A percentile compares a stretch with the other conserved stretches of the same genome.
phyloP scores from a whole-genome alignment of 306 rosid species.

The Vicia villosa region DNA sequence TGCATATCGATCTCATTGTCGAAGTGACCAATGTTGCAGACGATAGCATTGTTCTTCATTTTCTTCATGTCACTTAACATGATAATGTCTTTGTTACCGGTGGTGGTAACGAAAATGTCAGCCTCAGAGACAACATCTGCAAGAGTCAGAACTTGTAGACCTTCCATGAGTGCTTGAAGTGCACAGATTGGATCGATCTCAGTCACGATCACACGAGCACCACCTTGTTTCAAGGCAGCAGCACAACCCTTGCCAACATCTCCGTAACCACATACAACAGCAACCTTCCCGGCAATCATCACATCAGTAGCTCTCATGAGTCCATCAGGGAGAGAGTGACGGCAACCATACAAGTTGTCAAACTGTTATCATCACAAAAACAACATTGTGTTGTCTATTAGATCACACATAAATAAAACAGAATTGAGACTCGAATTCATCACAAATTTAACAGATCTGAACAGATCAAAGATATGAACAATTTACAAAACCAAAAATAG shows the following conservation, averaged over 20 bases:
- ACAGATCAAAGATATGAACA: background rate
- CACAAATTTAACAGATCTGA: background rate
- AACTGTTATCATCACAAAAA: slow-evolving; percentile 51
- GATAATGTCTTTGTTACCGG: slow-evolving; percentile 98
- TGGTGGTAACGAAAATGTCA: slow-evolving; percentile 91
- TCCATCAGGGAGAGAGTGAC: slow-evolving; percentile 98
- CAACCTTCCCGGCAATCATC: slow-evolving; percentile 97
- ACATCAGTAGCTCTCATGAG: slow-evolving; percentile 98
- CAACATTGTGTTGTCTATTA: background rate
- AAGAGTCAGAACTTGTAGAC: slow-evolving; percentile 71
- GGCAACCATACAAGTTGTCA: slow-evolving; percentile 97
- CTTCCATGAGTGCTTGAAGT: slow-evolving; percentile 97
- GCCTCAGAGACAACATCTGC: slow-evolving; percentile 63
- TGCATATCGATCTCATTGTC: slow-evolving; percentile 92
- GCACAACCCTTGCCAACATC: slow-evolving; percentile 99
- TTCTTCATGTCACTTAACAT: slow-evolving; percentile 81
- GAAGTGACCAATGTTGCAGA: slow-evolving; percentile 97
- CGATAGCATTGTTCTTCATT: slow-evolving; percentile 97
- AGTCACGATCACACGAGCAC: slow-evolving; percentile 87
- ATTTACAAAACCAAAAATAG: slow-evolving; percentile 16
- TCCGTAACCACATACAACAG: slow-evolving; percentile 83
- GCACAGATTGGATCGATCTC: slow-evolving; percentile 99
- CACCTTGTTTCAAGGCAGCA: slow-evolving; percentile 87
- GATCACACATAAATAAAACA: background rate
- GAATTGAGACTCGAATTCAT: background rate